Base-by-base conservation (phyloP, 2,329 filamentous ascomycete species). In the Lithohypha guttulata region DNA sequence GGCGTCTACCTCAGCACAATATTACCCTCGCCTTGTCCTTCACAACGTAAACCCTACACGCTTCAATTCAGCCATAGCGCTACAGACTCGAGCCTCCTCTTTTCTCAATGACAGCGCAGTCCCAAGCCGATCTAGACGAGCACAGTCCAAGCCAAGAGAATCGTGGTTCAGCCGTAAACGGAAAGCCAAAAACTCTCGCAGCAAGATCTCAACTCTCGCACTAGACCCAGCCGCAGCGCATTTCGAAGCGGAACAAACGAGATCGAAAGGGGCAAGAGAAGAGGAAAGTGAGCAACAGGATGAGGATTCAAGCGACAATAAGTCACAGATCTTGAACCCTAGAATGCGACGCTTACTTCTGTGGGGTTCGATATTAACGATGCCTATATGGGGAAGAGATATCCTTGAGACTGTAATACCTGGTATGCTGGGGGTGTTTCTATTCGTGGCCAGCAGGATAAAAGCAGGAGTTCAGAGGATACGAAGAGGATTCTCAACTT, bases 161-260 rank as follows among this genome's bases (percentile, higher is more conserved):
- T 22, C 35, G 5, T 31, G 27, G 18, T 31, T 31, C 11, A 15
- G 14, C 3, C 26, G 18, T 11, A 30, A 19, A 20, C 15, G 27
- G 31, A 19, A 19, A 31, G 26, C 5, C 11, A 21, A 27, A 14
- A 39, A 28, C 23, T 18, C 35, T 30, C 7, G 35, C 13, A 39
- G 23, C 13, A 39, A 39, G 35, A 29, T 39, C 15, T 39, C 35
- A 5, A 39, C 35, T 6, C 18, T 39, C n/a, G 35, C 35, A 6
- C 35, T 31, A 13, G 35, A 39, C 26, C 26, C 22, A 17, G 23
- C 30, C 17, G 6, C 20, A n/a, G 13, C 27, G 23, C 14, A n/a
- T 22, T 31, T 31, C 4, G 19, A 30, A 27, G 18, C 26, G 15
- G 26, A 19, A 8, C 6, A 7, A 23, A 14, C 14, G 6, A 26